Conservation (phyloP, 495 filamentous ascomycete genomes). For the Daldinia childiae region DNA sequence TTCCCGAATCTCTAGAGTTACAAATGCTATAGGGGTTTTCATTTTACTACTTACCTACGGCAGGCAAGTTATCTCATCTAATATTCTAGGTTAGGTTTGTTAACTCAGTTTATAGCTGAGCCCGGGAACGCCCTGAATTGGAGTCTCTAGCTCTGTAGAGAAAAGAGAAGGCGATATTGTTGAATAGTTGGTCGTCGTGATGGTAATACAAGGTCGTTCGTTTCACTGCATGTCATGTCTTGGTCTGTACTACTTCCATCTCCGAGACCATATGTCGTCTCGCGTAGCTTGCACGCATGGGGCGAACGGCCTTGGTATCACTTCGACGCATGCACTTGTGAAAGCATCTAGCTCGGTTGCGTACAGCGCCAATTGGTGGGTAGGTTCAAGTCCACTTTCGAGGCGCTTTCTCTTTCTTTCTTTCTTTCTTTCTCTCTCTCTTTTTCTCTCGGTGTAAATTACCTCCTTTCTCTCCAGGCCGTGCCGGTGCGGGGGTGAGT, state of each 20-base stretch:
- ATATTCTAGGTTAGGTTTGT: not conserved
- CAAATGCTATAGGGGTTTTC: not conserved
- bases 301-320: constrained; percentile 45
- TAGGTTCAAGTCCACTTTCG: constrained; percentile 30
- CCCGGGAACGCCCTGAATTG: not conserved
- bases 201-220: constrained; percentile 42
- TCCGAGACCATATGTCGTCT: constrained; percentile 44
- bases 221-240: constrained; percentile 45
- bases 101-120: constrained; percentile 3
- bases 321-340: constrained; percentile 43
- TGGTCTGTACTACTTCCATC: constrained; percentile 43
- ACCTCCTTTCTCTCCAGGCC: constrained; percentile 16
- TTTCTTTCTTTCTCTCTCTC: not conserved
- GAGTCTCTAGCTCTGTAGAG: not conserved
- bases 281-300: constrained; percentile 39
- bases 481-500: constrained; percentile 44
- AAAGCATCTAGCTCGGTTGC: constrained; percentile 43
- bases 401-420: constrained; percentile 4
- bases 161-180: constrained; percentile 14
- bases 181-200: constrained; percentile 35
- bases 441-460: constrained; percentile 15
- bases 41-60: constrained; percentile 21
- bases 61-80: constrained; percentile 2
- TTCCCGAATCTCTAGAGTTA: not conserved
- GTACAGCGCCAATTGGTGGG: constrained; percentile 45